These are phyloP conservation scores for Tetraselmis chui DNA, from an alignment of 139 green algal species.

Conservation along the genomic window DNA sequence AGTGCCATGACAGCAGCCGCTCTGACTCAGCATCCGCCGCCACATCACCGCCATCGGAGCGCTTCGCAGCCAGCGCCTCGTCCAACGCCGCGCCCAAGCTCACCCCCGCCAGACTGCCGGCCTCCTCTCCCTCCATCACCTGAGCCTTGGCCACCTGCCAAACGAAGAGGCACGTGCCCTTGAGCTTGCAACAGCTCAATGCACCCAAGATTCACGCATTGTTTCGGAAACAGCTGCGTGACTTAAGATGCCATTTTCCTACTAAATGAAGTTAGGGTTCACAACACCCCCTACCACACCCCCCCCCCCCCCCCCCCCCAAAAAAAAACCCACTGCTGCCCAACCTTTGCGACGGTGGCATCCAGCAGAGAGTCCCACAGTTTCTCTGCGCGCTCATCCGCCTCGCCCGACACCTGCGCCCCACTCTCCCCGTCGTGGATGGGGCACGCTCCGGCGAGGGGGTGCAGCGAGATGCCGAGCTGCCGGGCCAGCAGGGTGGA, in stretches of 20 bases:
- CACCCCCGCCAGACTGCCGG: slow-evolving; percentile 1
- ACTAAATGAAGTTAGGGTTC: no score
- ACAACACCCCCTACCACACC: slow-evolving; percentile 18
- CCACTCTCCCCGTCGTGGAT: slow-evolving; percentile 56
- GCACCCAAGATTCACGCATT: background rate
- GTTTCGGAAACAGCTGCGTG: no score
- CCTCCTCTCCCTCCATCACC: background rate
- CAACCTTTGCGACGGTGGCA: slow-evolving; percentile 29
- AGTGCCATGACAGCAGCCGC: slow-evolving; percentile 68
- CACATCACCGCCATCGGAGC: background rate
- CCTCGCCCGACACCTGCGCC: slow-evolving; percentile 17
- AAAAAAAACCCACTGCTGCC: slow-evolving; percentile 28
- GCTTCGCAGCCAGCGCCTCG: slow-evolving; percentile 13
- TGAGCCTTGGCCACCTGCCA: background rate
- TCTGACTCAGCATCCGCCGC: background rate
- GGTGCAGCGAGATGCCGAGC: slow-evolving; percentile 49
- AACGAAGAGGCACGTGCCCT: background rate
- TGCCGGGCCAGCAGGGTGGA: slow-evolving; percentile 47
- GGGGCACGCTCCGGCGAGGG: slow-evolving; percentile 42
- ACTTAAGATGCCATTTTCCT: no score
- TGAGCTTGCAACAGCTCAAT: background rate
- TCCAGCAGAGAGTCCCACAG: slow-evolving; percentile 63
- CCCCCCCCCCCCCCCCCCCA: slow-evolving; percentile 10
- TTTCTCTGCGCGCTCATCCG: slow-evolving; percentile 41
- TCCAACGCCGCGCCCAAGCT: slow-evolving; percentile 22